A percentile compares a stretch with the other conserved stretches of the same genome.
These are phyloP conservation scores for Pseudocercospora crystallina DNA, from an alignment of 2,329 filamentous ascomycete genomes.

Conservation along the genomic window DNA sequence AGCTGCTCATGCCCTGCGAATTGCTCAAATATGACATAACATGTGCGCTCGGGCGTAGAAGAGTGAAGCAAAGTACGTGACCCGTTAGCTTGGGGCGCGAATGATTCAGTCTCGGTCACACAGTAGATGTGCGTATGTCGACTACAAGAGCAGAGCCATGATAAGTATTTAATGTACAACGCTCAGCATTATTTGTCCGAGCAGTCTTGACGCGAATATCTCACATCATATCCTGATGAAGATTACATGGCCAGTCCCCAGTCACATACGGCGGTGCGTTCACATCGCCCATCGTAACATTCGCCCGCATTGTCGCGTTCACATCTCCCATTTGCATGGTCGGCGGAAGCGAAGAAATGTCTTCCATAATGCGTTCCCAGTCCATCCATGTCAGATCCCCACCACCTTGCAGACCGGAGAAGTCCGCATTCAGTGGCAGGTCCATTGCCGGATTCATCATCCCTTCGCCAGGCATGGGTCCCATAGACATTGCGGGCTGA, in stretches of 20 bases:
- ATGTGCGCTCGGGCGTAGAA: not conserved
- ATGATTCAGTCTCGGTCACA: not conserved
- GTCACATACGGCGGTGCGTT: not conserved
- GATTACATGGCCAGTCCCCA: constrained; percentile 4
- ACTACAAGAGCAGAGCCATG: not conserved
- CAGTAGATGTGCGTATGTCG: not conserved
- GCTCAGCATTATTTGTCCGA: no score
- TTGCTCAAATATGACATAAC: no score
- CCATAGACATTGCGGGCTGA: no score
- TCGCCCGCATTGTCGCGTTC: not conserved
- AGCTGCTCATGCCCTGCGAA: not conserved
- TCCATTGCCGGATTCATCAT: no score
- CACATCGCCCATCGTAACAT: no score
- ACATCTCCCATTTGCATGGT: not conserved
- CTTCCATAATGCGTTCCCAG: constrained; percentile 28
- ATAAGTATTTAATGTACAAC: no score
- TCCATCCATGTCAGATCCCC: constrained; percentile 24
- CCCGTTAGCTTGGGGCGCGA: not conserved
- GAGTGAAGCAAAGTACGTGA: not conserved
- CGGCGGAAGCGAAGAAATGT: constrained; percentile 15
- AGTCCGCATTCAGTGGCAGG: not conserved
- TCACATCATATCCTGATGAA: constrained; percentile 2
- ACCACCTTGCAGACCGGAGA: not conserved
- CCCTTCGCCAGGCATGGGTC: no score
- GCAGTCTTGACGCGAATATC: no score